phyloP scores from a whole-genome alignment of 768 basidiomycete genomes.

The Hygrocybe coccinea region DNA sequence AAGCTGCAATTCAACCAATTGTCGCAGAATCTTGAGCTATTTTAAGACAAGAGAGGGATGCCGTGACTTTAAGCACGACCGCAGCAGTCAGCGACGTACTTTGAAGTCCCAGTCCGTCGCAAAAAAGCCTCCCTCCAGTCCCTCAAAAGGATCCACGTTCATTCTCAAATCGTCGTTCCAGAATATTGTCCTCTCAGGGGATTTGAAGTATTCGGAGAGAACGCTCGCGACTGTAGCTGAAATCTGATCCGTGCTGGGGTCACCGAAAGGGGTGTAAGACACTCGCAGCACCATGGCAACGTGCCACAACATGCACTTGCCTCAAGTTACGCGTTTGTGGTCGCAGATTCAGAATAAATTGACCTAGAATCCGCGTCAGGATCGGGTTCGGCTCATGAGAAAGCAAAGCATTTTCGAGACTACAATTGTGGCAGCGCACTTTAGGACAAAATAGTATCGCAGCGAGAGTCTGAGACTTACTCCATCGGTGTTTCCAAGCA shows the following conservation, averaged over 20 bases:
- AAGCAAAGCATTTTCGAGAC: constrained; percentile 76
- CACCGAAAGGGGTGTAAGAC: constrained; percentile 31
- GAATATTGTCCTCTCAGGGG: constrained; percentile 69
- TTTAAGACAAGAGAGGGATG: constrained; percentile 14
- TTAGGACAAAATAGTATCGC: constrained; percentile 23
- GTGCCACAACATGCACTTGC: constrained; percentile 46
- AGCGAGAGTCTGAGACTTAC: constrained; percentile 46
- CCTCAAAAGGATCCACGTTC: constrained; percentile 72
- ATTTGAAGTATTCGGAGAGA: constrained; percentile 68
- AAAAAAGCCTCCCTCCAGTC: constrained; percentile 69
- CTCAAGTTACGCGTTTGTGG: constrained; percentile 88
- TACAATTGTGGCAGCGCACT: constrained; percentile 34
- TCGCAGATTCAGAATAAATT: constrained; percentile 77
- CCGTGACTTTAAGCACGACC: constrained; percentile 8
- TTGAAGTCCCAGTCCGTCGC: constrained; percentile 78
- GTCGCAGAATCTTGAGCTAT: constrained; percentile 77
- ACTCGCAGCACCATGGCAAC: constrained; percentile 26
- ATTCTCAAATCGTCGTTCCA: constrained; percentile 66
- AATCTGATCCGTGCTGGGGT: constrained; percentile 71
- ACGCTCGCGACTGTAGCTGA: constrained; percentile 67
- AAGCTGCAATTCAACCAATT: constrained; percentile 82
- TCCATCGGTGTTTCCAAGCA: constrained; percentile 79
- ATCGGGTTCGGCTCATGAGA: constrained; percentile 66
- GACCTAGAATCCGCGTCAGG: constrained; percentile 64
- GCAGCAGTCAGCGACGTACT: constrained; percentile 41